Evolutionary conservation across 768 basidiomycete genomes (phyloP).

Genomic region (Nevesoporus exiguus): DNA sequence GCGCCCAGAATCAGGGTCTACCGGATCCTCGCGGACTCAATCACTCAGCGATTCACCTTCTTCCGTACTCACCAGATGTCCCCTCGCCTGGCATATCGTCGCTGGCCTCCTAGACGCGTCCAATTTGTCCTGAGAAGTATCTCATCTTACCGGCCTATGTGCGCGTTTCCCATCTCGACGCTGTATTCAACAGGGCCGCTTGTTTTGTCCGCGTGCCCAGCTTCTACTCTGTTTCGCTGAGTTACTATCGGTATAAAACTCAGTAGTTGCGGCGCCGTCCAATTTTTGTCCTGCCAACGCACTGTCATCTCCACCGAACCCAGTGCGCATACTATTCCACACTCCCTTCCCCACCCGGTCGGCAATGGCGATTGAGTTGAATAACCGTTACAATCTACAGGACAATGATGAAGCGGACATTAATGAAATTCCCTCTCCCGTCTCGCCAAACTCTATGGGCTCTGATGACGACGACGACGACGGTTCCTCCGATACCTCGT

Average conservation of each 20-base stretch:
- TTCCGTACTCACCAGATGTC: slow-evolving; percentile 6
- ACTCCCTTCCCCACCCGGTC: slow-evolving; percentile 3
- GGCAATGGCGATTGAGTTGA: slow-evolving; percentile 30
- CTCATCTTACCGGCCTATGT: slow-evolving; percentile 12
- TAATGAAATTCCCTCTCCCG: slow-evolving; percentile 10
- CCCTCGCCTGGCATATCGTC: slow-evolving; percentile 5
- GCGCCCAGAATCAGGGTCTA: slow-evolving; percentile 20
- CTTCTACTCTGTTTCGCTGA: slow-evolving; percentile 39
- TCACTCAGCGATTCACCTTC: slow-evolving; percentile 25
- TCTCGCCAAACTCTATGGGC: slow-evolving; percentile 4
- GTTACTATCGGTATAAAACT: slow-evolving; percentile 40
- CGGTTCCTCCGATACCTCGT: slow-evolving; percentile 39
- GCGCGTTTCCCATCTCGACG: slow-evolving; percentile 25
- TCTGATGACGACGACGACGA: slow-evolving; percentile 35
- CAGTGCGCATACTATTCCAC: slow-evolving; percentile 16
- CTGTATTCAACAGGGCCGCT: slow-evolving; percentile 30
- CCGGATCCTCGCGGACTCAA: slow-evolving; percentile 26
- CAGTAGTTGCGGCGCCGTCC: slow-evolving; percentile 36
- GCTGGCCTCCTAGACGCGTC: slow-evolving; percentile 4
- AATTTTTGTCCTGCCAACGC: slow-evolving; percentile 37
- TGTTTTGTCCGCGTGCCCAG: slow-evolving; percentile 35
- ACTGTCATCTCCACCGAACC: slow-evolving; percentile 31
- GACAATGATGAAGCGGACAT: slow-evolving; percentile 15
- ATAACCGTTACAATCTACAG: slow-evolving; percentile 22
- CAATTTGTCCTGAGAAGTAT: slow-evolving; percentile 15